Base-by-base conservation (phyloP, 179 eudicot genomes). In the Beta corolliflora region DNA sequence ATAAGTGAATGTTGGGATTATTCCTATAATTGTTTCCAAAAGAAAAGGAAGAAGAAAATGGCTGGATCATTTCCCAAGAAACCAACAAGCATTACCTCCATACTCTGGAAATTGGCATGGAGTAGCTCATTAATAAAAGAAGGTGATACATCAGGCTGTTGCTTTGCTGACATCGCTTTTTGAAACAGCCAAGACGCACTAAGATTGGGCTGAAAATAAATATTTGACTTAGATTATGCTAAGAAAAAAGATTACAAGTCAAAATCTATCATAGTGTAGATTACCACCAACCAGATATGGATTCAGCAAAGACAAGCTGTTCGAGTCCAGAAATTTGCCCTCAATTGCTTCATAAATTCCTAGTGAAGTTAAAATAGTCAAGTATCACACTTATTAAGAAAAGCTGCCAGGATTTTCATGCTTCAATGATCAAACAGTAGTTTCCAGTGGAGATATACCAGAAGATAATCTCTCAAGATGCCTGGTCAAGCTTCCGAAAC, bases 401-500 rank as follows among this genome's bases (percentile, higher is more conserved):
- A 23, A 72, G n/a, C 45, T 53, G 8, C 7, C 10, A 72, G 12
- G 5, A 52, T 50, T 71, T 21, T 48, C 56, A 70, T 45, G 23
- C 44, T 73, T 73, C 61, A 55, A 1, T 23, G n/a, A 3, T 46
- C 46, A 5, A 25, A 53, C 53, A 77, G 54, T 48, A 54, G 52
- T 73, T 21, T 67, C 9, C 5, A 45, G 81, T n/a, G 52, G 46
- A 74, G 73, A 77, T 81, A 73, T 88, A 90, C 93, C 95, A 81
- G 88, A 81, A 83, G 99, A 89, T 80, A 96, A 79, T 90, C 98
- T 90, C 65, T 90, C 93, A 76, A 94, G 93, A 64, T 94, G 99
- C 89, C 99, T 91, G 65, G 99, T 96, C 91, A 96, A 90, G 90
- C 99, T 96, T 77, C 99, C 99, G 77, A 96, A 96, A 80, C 99